A percentile compares a stretch with the other conserved stretches of the same genome.
Evolutionary conservation across 108 stramenopile species (phyloP).

Genomic region (Cyclostephanos invisitatus): DNA sequence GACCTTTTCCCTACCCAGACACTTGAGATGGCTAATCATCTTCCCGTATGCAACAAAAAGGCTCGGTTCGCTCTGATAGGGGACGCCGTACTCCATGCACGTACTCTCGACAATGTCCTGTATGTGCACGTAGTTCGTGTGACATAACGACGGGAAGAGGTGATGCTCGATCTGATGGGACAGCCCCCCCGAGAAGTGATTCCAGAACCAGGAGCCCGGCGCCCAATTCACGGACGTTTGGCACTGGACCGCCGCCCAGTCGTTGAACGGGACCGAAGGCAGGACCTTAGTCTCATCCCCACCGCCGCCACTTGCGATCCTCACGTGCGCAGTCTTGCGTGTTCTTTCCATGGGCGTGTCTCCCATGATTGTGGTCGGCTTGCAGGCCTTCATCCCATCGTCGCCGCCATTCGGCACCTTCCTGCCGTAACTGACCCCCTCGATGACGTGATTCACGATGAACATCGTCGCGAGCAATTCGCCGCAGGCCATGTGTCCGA

Average conservation of each 20-base stretch:
- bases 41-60: conserved; percentile 53
- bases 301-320: conserved; percentile 28
- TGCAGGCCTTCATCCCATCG: conserved; percentile 5
- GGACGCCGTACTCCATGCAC: conserved; percentile 61
- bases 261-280: conserved; percentile 56
- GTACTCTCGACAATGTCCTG: conserved; percentile 61
- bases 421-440: conserved; percentile 54
- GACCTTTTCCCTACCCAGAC: conserved; percentile 44
- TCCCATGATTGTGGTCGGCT: conserved; percentile 43
- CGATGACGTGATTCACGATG: conserved; percentile 73
- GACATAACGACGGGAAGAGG: conserved; percentile 83
- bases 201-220: conserved; percentile 61
- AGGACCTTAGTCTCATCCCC: conserved; percentile 15
- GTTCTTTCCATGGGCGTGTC: conserved; percentile 61
- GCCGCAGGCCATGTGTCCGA: conserved; percentile 61
- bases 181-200: conserved; percentile 82
- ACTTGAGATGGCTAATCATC: conserved; percentile 58
- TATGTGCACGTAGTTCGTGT: conserved; percentile 61
- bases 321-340: conserved; percentile 39
- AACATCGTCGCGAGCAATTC: conserved; percentile 70
- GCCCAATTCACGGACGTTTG: conserved; percentile 80
- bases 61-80: conserved; percentile 52
- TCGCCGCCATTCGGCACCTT: conserved; percentile 27
- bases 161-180: conserved; percentile 93
- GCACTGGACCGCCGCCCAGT: conserved; percentile 82